phyloP scores from a whole-genome alignment of 129 eudicot genomes.

The Helianthus tuberosus region DNA sequence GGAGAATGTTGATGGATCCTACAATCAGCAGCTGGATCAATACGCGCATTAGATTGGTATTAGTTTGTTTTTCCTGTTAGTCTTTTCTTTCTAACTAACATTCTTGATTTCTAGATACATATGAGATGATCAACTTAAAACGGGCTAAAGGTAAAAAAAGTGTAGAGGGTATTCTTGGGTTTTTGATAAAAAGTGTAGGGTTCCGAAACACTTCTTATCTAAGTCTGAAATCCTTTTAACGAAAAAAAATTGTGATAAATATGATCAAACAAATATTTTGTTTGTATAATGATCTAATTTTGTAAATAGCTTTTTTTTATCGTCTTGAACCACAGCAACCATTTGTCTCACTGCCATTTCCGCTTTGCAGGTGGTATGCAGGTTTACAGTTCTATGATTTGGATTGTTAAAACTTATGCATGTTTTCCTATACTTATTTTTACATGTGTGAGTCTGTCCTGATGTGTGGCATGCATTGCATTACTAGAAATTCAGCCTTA shows the following conservation, averaged over 20 bases:
- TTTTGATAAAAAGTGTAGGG: background rate
- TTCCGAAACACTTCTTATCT: background rate
- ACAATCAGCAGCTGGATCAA: slow-evolving; percentile 27
- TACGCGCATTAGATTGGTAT: slow-evolving; percentile 42
- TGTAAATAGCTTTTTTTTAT: background rate
- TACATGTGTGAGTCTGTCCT: slow-evolving; percentile 12
- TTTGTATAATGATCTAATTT: background rate
- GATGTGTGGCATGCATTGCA: slow-evolving; percentile 15
- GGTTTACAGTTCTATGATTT: slow-evolving; percentile 61
- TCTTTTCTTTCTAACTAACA: slow-evolving; percentile 25
- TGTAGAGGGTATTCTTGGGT: too few relatives aligned
- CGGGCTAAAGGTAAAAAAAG: background rate
- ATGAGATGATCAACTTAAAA: background rate
- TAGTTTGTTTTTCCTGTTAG: slow-evolving; percentile 49
- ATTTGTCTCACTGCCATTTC: slow-evolving; percentile 64
- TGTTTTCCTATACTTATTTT: background rate
- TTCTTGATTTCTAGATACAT: background rate
- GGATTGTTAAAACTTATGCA: slow-evolving; percentile 33
- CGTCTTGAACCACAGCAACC: slow-evolving; percentile 16
- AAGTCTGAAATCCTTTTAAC: background rate
- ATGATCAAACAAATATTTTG: background rate
- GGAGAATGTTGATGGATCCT: slow-evolving; percentile 38
- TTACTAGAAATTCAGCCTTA: background rate
- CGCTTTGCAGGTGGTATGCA: slow-evolving; percentile 92
- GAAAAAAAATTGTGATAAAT: background rate